Evolutionary conservation across 140 eudicot species (phyloP).

Genomic region (Oenanthe javanica): DNA sequence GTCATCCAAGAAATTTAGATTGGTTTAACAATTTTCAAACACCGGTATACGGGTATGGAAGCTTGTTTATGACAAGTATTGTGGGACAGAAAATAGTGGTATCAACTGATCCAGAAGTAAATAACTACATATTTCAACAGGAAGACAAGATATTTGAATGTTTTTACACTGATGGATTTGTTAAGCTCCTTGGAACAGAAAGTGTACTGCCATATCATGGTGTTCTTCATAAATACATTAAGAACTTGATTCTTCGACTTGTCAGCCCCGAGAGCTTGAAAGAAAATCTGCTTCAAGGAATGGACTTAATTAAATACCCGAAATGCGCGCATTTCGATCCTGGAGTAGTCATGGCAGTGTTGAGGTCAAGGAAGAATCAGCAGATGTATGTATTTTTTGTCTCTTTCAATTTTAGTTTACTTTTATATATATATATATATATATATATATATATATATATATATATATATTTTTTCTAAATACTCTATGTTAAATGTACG

Average conservation of each 20-base stretch:
- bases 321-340: background rate
- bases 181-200: background rate
- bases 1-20: background rate
- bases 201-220: constrained; percentile 8
- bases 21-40: no score
- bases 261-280: constrained; percentile 9
- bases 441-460: no score
- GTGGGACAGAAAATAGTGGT: background rate
- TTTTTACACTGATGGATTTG: constrained; percentile 5
- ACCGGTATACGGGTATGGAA: background rate
- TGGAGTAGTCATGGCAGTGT: constrained; percentile 8
- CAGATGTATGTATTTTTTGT: background rate
- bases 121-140: constrained; percentile 9
- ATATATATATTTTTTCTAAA: no score
- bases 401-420: background rate
- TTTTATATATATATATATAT: no score
- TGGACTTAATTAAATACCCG: background rate
- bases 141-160: constrained; percentile 4
- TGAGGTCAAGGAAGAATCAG: background rate
- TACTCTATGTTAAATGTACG: no score
- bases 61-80: background rate
- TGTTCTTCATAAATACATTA: background rate
- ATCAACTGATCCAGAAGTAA: constrained; percentile 5
- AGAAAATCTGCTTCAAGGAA: background rate
- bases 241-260: background rate